These are phyloP conservation scores for Paraphaeosphaeria sporulosa DNA, from an alignment of 2,329 filamentous ascomycete species.

Conservation along the genomic window DNA sequence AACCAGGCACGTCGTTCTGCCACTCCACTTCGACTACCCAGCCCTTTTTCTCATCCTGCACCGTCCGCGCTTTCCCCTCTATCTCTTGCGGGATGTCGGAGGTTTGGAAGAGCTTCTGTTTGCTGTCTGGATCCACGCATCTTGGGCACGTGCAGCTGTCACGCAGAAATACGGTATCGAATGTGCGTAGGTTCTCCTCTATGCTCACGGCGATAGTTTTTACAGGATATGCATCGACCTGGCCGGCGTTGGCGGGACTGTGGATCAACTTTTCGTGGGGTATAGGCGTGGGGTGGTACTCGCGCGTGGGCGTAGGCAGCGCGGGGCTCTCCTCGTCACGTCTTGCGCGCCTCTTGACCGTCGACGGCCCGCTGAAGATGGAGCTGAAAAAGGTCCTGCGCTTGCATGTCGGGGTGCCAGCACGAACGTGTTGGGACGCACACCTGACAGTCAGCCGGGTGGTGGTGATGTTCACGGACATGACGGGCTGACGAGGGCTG, in stretches of 20 bases:
- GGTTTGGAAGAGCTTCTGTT: constrained; percentile 71
- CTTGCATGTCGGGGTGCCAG: constrained; percentile 8
- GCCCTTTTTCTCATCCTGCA: constrained; percentile 49
- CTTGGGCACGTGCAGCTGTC: constrained; percentile 65
- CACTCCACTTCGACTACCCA: constrained; percentile 66
- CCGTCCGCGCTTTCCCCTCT: constrained; percentile 44
- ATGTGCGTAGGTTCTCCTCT: constrained; percentile 37
- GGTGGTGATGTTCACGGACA: constrained; percentile 39
- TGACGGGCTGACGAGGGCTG: constrained; percentile 22
- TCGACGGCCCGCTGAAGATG: constrained; percentile 5
- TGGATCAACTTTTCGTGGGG: constrained; percentile 21
- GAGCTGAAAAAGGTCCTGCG: constrained; percentile 10
- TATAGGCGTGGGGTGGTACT: constrained; percentile 10
- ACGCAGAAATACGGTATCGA: constrained; percentile 55
- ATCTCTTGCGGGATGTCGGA: constrained; percentile 65
- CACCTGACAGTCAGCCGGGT: constrained; percentile 24
- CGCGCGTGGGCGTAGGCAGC: constrained; percentile 10
- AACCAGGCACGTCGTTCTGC: constrained; percentile 61
- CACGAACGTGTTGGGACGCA: constrained; percentile 13
- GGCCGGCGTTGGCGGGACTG: constrained; percentile 25
- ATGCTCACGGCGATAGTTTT: constrained; percentile 43
- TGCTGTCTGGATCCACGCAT: constrained; percentile 66
- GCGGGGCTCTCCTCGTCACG: constrained; percentile 14
- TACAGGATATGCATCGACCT: constrained; percentile 34
- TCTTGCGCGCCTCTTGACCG: constrained; percentile 7